Conservation (phyloP, 495 filamentous ascomycete genomes). For the Pyrenula massariospora region DNA sequence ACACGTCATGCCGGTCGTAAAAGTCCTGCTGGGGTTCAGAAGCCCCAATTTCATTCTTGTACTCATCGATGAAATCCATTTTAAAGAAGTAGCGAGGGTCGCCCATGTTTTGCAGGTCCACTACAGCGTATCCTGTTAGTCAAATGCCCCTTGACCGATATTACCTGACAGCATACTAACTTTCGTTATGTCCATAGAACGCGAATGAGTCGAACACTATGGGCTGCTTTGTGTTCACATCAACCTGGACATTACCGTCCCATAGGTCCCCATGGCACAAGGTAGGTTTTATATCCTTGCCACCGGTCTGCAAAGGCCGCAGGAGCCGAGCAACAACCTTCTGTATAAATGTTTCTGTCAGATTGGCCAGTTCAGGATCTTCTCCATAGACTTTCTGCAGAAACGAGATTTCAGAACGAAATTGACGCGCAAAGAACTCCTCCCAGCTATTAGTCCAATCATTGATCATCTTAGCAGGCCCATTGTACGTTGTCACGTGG, state of each 20-base stretch:
- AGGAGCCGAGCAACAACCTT: constrained; percentile 28
- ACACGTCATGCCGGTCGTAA: too few relatives aligned
- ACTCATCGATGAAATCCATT: constrained; percentile 1
- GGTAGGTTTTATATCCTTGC: constrained; percentile 23
- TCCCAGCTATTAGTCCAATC: constrained; percentile 36
- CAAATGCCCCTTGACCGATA: too few relatives aligned
- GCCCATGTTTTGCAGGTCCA: constrained; percentile 2
- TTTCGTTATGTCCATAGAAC: constrained; percentile 40
- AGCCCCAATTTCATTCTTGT: constrained; percentile 2
- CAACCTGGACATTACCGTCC: constrained; percentile 29
- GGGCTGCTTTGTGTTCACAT: constrained; percentile 15
- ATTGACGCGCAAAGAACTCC: constrained; percentile 23
- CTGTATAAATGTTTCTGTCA: constrained; percentile 13
- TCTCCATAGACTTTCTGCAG: constrained; percentile 18
- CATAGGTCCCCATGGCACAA: constrained; percentile 38
- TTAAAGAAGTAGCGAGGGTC: constrained; percentile 1
- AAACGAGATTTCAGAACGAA: constrained; percentile 17
- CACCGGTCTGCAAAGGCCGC: constrained; percentile 25
- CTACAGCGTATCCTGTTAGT: too few relatives aligned
- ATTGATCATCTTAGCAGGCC: constrained; percentile 23
- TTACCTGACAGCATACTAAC: too few relatives aligned
- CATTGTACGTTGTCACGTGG: constrained; percentile 31
- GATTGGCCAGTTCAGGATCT: constrained; percentile 13
- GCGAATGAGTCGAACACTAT: constrained; percentile 33
- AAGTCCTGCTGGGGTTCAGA: constrained; percentile 3